phyloP scores from a whole-genome alignment of 768 basidiomycete species.

The Lyophyllum decastes region DNA sequence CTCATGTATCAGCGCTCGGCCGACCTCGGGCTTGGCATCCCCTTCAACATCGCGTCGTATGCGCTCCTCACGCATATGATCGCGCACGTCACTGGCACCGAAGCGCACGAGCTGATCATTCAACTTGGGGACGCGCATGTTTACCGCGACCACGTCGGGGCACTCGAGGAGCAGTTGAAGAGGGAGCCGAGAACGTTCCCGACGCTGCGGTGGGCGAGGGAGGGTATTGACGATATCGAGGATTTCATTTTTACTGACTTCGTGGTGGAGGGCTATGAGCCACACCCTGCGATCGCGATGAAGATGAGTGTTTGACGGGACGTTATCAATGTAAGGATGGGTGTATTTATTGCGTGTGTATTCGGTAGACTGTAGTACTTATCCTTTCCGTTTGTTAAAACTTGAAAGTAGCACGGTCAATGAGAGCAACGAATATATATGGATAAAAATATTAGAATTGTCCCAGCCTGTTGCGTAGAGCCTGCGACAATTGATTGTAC shows the following conservation, averaged over 20 bases:
- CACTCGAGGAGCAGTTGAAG: slow-evolving; percentile 80
- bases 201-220: slow-evolving; percentile 70
- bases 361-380: background rate
- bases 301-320: slow-evolving; percentile 1
- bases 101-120: slow-evolving; percentile 87
- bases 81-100: slow-evolving; percentile 86
- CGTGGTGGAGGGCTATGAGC: slow-evolving; percentile 83
- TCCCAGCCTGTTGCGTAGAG: too few relatives aligned
- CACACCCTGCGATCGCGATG: slow-evolving; percentile 53
- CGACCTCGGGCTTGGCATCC: slow-evolving; percentile 95
- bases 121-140: slow-evolving; percentile 99
- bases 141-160: slow-evolving; percentile 88
- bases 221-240: slow-evolving; percentile 71
- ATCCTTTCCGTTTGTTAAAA: too few relatives aligned
- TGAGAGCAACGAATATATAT: too few relatives aligned
- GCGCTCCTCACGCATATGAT: slow-evolving; percentile 97
- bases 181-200: slow-evolving; percentile 84
- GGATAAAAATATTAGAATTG: too few relatives aligned
- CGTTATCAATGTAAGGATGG: background rate
- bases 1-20: slow-evolving; percentile 98
- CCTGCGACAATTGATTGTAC: too few relatives aligned
- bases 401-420: too few relatives aligned
- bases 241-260: slow-evolving; percentile 82
- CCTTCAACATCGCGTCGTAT: slow-evolving; percentile 99
- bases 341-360: background rate